Base-by-base conservation (phyloP, 2,329 filamentous ascomycete species). In the Sarocladium strictum region DNA sequence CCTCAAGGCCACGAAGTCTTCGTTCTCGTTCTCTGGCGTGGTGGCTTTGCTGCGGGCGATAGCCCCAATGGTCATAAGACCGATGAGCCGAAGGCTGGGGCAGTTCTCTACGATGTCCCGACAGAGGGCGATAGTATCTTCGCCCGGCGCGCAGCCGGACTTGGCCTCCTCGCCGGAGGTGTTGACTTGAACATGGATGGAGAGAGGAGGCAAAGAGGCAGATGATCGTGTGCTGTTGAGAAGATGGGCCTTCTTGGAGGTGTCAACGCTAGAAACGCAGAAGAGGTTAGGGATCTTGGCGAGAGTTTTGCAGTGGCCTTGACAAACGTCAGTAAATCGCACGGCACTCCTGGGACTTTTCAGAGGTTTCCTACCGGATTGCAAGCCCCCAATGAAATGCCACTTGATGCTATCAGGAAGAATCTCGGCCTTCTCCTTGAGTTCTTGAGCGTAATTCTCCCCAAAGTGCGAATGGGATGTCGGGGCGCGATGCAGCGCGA, bases 51-150 rank as follows among this genome's bases (percentile, higher is more conserved):
- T 94, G 58, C 93, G 76, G 50, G 91, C 93, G 68, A 97, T 96
- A 17, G 93, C 91, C 1, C 94, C 94, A 65, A 99, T 97, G 2
- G 94, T 99, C 94, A 99, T 99, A 35, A 99, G 72, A 0, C 94
- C 94, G 27, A 87, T 78, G 2, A 99, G 75, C 55, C 81, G 75
- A 35, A 99, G 74, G 66, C 85, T 79, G 1, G 89, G 85, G 68
- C 90, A 96, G 35, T 82, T 76, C 3, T 86, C 76, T 11, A 81
- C 68, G 53, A 99, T 83, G 64, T 87, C 80, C 53, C 77, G 78
- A 67, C 89, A 93, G 37, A 97, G 74, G 0, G 72, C 76, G 1
- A 83, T 68, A 49, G 82, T 76, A 54, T 87, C 75, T 14, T 79
- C 72, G 1, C 77, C 79, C 0, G 92, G 93, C 5, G 83, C 74